Conservation (phyloP, 345 rosid genomes). For the Syzygium aqueum region DNA sequence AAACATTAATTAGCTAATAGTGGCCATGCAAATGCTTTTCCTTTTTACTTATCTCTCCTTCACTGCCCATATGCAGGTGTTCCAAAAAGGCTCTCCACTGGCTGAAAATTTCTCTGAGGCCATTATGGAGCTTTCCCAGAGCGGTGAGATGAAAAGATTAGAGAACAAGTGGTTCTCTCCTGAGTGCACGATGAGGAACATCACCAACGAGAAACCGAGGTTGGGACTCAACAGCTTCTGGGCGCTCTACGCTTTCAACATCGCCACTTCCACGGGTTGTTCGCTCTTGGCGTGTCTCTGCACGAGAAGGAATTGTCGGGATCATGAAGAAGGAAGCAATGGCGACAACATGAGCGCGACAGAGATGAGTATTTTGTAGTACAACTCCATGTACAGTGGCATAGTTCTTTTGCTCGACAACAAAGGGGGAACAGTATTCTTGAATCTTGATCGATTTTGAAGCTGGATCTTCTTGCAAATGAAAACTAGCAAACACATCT, state of each 20-base stretch:
- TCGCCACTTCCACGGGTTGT: neutral
- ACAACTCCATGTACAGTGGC: neutral
- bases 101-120: constrained; percentile 33
- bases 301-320: neutral
- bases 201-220: constrained; percentile 6
- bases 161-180: constrained; percentile 24
- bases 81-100: constrained; percentile 40
- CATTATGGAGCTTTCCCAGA: constrained; percentile 27
- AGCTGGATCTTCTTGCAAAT: neutral
- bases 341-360: neutral
- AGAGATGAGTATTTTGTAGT: neutral
- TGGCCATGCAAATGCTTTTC: neutral
- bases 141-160: constrained; percentile 14
- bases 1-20: neutral
- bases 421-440: neutral
- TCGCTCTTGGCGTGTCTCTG: neutral
- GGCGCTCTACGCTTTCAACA: neutral
- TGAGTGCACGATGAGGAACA: constrained; percentile 9
- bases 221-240: constrained; percentile 11
- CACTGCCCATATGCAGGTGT: constrained; percentile 16
- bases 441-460: neutral
- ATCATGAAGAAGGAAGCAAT: neutral
- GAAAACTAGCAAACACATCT: neutral
- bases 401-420: neutral
- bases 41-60: neutral